A percentile compares a stretch with the other conserved stretches of the same genome.
Evolutionary conservation across 2,329 filamentous ascomycete species (phyloP).

Genomic region (Chrysoporthe austroafricana): DNA sequence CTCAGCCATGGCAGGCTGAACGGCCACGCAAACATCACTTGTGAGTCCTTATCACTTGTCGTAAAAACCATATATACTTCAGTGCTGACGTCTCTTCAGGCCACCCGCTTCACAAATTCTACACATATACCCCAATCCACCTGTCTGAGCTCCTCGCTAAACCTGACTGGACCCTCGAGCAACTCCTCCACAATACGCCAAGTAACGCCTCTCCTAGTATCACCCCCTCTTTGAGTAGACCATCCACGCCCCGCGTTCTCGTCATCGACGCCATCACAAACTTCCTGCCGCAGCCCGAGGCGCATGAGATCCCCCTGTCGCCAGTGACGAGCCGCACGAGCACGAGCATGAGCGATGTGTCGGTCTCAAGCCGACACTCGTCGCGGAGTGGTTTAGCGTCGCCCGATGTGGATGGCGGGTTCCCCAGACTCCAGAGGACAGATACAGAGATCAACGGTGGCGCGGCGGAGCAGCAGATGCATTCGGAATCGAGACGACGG

Average conservation of each 20-base stretch:
- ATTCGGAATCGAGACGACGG: conserved; percentile 58
- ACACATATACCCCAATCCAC: conserved; percentile 63
- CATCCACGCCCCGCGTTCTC: conserved; percentile 50
- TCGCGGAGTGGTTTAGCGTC: conserved; percentile 21
- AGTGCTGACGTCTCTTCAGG: conserved; percentile 42
- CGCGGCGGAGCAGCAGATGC: conserved; percentile 54
- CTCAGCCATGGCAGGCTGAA: conserved; percentile 46
- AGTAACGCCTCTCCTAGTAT: conserved; percentile 39
- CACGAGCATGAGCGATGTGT: conserved; percentile 25
- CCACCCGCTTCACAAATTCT: conserved; percentile 67
- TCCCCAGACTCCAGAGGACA: background rate
- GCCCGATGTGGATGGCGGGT: conserved; percentile 17
- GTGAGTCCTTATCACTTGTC: conserved; percentile 38
- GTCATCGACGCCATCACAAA: conserved; percentile 68
- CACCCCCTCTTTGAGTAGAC: conserved; percentile 36
- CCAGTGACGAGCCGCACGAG: conserved; percentile 48
- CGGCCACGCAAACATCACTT: conserved; percentile 52
- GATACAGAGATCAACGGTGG: conserved; percentile 19
- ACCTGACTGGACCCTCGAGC: conserved; percentile 49
- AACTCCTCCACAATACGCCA: conserved; percentile 47
- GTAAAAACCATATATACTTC: too few species aligned
- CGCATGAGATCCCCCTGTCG: conserved; percentile 53
- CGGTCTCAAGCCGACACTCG: conserved; percentile 23
- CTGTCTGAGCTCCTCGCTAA: conserved; percentile 59
- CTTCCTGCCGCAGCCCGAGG: conserved; percentile 47